Conservation (phyloP, 768 basidiomycete genomes). For the Saitozyma podzolica region DNA sequence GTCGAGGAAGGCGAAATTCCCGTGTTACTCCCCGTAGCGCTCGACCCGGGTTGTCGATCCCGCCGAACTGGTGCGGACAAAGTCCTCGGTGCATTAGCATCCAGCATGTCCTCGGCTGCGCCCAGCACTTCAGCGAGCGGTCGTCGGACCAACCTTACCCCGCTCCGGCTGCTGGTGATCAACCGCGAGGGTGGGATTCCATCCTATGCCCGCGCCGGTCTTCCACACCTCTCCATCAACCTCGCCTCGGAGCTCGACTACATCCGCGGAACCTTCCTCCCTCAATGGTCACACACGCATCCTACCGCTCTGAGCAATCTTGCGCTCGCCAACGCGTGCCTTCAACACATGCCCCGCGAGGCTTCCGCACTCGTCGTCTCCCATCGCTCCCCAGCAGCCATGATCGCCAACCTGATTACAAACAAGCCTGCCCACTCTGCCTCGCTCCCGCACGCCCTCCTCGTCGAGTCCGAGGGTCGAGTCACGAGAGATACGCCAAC, state of each 20-base stretch:
- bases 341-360: constrained; percentile 85
- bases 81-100: constrained; percentile 79
- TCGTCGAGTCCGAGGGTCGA: constrained; percentile 62
- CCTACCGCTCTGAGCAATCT: constrained; percentile 87
- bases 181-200: constrained; percentile 95
- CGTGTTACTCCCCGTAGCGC: constrained; percentile 86
- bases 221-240: constrained; percentile 95
- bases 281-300: constrained; percentile 71
- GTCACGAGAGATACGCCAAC: constrained; percentile 91
- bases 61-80: constrained; percentile 83
- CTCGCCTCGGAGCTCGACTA: constrained; percentile 79
- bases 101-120: constrained; percentile 70
- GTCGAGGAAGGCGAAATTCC: constrained; percentile 93
- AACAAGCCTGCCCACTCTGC: constrained; percentile 97
- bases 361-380: constrained; percentile 97
- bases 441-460: constrained; percentile 86
- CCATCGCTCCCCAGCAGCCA: constrained; percentile 89
- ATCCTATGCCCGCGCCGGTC: constrained; percentile 90
- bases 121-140: constrained; percentile 7
- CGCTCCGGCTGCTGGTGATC: constrained; percentile 94
- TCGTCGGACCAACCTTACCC: constrained; percentile 75
- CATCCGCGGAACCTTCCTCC: constrained; percentile 80
- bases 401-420: constrained; percentile 96
- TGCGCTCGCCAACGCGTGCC: constrained; percentile 76
- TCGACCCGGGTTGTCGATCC: constrained; percentile 86